A percentile compares a stretch with the other conserved stretches of the same genome.
Conservation (phyloP, 2,329 filamentous ascomycete genomes). For the Penicillium olsonii region DNA sequence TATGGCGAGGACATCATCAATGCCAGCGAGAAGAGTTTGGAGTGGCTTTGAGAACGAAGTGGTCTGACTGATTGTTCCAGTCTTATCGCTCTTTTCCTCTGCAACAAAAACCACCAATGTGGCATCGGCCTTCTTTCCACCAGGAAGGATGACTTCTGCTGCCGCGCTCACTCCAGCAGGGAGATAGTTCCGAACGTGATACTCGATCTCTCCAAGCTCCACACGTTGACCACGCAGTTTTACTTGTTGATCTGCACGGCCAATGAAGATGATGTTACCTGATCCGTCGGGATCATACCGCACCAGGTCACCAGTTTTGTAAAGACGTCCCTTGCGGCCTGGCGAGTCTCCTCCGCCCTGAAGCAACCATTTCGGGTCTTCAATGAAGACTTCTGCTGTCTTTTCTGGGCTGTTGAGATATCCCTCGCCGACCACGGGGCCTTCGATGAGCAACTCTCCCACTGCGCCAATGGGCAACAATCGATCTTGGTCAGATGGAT, state of each 20-base stretch:
- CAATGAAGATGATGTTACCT: conserved; percentile 3
- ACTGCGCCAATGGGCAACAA: conserved; percentile 23
- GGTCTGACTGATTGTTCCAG: conserved; percentile 6
- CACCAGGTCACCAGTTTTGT: conserved; percentile 36
- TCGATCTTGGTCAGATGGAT: conserved; percentile 27
- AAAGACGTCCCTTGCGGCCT: conserved; percentile 22
- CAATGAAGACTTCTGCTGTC: conserved; percentile 30
- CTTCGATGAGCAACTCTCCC: conserved; percentile 34
- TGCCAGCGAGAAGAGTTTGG: conserved; percentile 36
- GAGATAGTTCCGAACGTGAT: conserved; percentile 31
- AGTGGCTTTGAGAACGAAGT: conserved; percentile 5
- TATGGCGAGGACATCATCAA: conserved; percentile 24
- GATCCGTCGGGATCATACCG: conserved; percentile 23
- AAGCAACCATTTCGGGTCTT: conserved; percentile 11
- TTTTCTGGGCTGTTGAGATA: conserved; percentile 36
- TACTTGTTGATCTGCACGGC: conserved; percentile 5
- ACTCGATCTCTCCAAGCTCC: conserved; percentile 33
- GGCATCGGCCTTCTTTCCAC: conserved; percentile 37
- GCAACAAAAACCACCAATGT: conserved; percentile 51
- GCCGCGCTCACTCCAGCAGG: conserved; percentile 48
- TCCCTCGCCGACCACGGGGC: conserved; percentile 34
- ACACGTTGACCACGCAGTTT: conserved; percentile 8
- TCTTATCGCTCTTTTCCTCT: conserved; percentile 34
- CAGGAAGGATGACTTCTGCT: conserved; percentile 37
- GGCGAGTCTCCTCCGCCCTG: neutral